Evolutionary conservation across 805 yeast genomes (phyloP).

Genomic region (Lachancea fermentati): DNA sequence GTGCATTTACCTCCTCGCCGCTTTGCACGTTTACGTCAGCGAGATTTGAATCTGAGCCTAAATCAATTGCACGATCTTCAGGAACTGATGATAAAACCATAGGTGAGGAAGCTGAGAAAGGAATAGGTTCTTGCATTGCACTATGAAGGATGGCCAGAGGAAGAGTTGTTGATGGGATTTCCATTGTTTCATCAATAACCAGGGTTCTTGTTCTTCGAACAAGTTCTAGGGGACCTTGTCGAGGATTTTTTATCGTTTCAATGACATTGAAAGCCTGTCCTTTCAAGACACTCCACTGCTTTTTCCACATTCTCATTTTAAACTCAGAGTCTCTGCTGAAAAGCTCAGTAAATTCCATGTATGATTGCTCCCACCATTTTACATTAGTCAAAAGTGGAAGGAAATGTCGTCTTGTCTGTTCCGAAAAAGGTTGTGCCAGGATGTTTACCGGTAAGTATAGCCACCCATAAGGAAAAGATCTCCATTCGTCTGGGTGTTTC

Average conservation of each 20-base stretch:
- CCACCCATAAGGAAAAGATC: conserved; percentile 79
- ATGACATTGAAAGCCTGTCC: conserved; percentile 77
- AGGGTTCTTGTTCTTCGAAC: conserved; percentile 52
- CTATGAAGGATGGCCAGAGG: conserved; percentile 35
- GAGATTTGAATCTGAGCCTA: background rate
- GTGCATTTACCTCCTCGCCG: background rate
- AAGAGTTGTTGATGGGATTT: conserved; percentile 42
- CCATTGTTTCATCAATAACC: conserved; percentile 57
- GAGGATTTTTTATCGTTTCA: conserved; percentile 50
- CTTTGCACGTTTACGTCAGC: conserved; percentile 11
- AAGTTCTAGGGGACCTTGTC: conserved; percentile 64
- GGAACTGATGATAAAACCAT: conserved; percentile 16
- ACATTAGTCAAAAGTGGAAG: conserved; percentile 53
- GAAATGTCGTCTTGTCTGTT: conserved; percentile 48
- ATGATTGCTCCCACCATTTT: conserved; percentile 66
- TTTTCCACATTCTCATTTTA: conserved; percentile 58
- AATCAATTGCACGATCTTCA: conserved; percentile 4
- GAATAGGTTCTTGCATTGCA: conserved; percentile 42
- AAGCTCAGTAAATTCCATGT: conserved; percentile 40
- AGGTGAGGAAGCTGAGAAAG: conserved; percentile 15
- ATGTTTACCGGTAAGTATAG: conserved; percentile 56
- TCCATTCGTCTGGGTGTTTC: conserved; percentile 80
- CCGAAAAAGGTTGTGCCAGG: conserved; percentile 63
- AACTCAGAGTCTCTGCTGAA: conserved; percentile 56
- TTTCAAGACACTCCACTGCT: conserved; percentile 64